Conservation (phyloP, 208 protist genomes). For the Wallacemonas sp. region DNA sequence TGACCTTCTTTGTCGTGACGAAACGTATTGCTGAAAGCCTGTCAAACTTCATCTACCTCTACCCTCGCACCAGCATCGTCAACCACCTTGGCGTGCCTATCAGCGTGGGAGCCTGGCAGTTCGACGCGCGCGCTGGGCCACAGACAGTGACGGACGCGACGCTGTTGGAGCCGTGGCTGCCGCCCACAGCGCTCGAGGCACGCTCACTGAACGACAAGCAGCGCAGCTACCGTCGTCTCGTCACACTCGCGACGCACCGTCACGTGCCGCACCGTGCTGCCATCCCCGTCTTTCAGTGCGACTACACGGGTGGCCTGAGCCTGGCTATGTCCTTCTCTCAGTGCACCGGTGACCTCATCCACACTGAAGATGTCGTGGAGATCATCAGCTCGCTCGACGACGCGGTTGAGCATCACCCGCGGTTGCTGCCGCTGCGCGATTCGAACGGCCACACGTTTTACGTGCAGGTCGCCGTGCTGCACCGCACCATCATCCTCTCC, state of each 20-base stretch:
- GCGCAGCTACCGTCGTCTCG: conserved; percentile 35
- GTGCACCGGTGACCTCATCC: conserved; percentile 54
- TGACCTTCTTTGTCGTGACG: conserved; percentile 59
- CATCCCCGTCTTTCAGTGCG: conserved; percentile 58
- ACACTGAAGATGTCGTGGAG: conserved; percentile 34
- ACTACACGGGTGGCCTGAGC: conserved; percentile 49
- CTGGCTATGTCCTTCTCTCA: conserved; percentile 65
- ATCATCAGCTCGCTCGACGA: conserved; percentile 43
- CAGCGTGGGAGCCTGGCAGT: conserved; percentile 57
- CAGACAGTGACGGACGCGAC: conserved; percentile 35
- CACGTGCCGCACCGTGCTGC: conserved; percentile 55
- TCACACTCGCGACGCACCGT: conserved; percentile 54
- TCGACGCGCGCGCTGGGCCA: conserved; percentile 43
- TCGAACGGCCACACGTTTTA: conserved; percentile 58
- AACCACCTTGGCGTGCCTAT: conserved; percentile 79
- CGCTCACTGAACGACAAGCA: conserved; percentile 11
- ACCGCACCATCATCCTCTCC: conserved; percentile 69
- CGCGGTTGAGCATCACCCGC: conserved; percentile 53
- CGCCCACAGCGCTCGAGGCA: conserved; percentile 14
- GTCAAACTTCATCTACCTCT: conserved; percentile 54
- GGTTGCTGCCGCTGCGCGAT: conserved; percentile 51
- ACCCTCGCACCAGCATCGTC: conserved; percentile 62
- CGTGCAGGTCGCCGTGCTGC: conserved; percentile 65
- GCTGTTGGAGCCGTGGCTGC: conserved; percentile 39
- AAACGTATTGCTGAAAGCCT: conserved; percentile 42